These are phyloP conservation scores for Gynochthodes officinalis DNA, from an alignment of 257 asterid species.

Conservation along the genomic window DNA sequence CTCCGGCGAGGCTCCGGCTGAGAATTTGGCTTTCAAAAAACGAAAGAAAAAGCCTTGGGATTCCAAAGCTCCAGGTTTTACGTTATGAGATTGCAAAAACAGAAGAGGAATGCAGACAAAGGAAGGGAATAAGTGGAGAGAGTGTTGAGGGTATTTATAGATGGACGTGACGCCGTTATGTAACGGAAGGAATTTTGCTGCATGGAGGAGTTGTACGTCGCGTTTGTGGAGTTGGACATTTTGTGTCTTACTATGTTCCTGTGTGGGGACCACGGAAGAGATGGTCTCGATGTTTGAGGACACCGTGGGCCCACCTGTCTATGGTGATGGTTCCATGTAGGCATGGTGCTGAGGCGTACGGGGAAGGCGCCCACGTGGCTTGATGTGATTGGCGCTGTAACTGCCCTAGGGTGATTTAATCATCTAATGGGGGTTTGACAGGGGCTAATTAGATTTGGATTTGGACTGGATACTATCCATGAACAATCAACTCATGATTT, in stretches of 20 bases:
- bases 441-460: background rate
- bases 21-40: slow-evolving; percentile 14
- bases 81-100: slow-evolving; percentile 28
- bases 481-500: slow-evolving; percentile 33
- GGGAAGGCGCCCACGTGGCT: slow-evolving; percentile 21
- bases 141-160: slow-evolving; percentile 47
- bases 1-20: slow-evolving; percentile 31
- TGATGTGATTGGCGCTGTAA: background rate
- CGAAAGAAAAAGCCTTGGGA: slow-evolving; percentile 14
- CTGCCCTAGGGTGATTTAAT: slow-evolving; percentile 1
- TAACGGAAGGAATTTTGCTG: slow-evolving; percentile 44
- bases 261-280: slow-evolving; percentile 23
- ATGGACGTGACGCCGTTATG: slow-evolving; percentile 46
- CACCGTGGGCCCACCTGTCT: slow-evolving; percentile 69
- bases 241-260: background rate
- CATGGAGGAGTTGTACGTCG: slow-evolving; percentile 17
- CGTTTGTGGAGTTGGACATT: slow-evolving; percentile 14
- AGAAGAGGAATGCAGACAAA: slow-evolving; percentile 41
- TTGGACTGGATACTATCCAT: background rate
- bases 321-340: slow-evolving; percentile 8
- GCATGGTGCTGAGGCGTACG: slow-evolving; percentile 18
- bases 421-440: background rate
- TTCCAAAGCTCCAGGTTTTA: slow-evolving; percentile 28
- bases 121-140: slow-evolving; percentile 35
- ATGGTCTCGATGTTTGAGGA: slow-evolving; percentile 44